These are phyloP conservation scores for Fusarium coicis DNA, from an alignment of 2,329 filamentous ascomycete genomes.

Conservation along the genomic window DNA sequence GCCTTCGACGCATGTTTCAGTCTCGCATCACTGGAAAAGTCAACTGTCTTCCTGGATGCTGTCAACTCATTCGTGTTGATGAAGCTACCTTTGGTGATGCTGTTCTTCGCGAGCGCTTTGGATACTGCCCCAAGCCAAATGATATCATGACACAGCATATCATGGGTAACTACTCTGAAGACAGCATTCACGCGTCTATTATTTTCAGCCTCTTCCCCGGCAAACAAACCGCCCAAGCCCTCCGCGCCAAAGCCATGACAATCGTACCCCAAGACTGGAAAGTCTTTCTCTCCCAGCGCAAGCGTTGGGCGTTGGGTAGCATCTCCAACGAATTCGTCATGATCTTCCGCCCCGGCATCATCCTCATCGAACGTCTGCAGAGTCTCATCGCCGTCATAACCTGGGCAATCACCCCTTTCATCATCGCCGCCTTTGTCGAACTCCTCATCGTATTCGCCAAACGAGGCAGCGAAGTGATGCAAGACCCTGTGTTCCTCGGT, in stretches of 20 bases:
- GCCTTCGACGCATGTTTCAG: slow-evolving; percentile 60
- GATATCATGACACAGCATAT: slow-evolving; percentile 61
- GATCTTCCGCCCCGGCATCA: slow-evolving; percentile 56
- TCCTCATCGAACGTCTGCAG: slow-evolving; percentile 56
- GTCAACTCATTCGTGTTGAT: slow-evolving; percentile 61
- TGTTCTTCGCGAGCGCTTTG: slow-evolving; percentile 58
- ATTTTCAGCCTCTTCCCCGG: slow-evolving; percentile 59
- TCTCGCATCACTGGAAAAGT: slow-evolving; percentile 61
- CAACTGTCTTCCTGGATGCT: slow-evolving; percentile 60
- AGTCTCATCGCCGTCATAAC: slow-evolving; percentile 59
- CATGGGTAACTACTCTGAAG: slow-evolving; percentile 61
- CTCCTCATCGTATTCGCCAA: slow-evolving; percentile 50
- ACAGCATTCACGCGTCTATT: slow-evolving; percentile 60
- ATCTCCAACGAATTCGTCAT: slow-evolving; percentile 62
- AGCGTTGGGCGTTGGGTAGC: slow-evolving; percentile 60
- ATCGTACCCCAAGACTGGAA: slow-evolving; percentile 57
- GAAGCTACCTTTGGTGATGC: slow-evolving; percentile 60
- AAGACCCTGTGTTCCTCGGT: slow-evolving; percentile 50
- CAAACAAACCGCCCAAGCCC: slow-evolving; percentile 58
- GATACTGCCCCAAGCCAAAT: slow-evolving; percentile 60
- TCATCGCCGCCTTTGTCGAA: slow-evolving; percentile 53
- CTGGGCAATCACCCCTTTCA: slow-evolving; percentile 58
- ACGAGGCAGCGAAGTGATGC: slow-evolving; percentile 48
- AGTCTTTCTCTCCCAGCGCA: slow-evolving; percentile 61
- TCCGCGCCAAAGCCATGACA: slow-evolving; percentile 59